phyloP scores from a whole-genome alignment of 2,329 filamentous ascomycete species.

The Scleromitrula shiraiana region DNA sequence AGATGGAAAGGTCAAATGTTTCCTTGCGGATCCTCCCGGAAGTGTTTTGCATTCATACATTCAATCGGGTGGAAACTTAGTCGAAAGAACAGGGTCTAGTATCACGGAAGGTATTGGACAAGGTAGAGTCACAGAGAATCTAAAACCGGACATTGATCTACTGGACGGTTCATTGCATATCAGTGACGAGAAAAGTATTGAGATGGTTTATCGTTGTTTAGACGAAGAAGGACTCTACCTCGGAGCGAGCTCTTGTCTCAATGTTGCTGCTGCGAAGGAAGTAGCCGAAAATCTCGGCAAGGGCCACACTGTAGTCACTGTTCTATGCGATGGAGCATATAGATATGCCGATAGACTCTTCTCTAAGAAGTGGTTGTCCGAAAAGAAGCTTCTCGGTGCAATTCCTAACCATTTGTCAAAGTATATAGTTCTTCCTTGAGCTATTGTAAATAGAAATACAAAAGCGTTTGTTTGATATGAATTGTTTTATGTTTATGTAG shows the following conservation, averaged over 20 bases:
- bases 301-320: constrained; percentile 85
- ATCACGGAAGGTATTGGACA: constrained; percentile 98
- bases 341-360: constrained; percentile 92
- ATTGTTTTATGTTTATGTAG: neutral
- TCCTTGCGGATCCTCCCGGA: constrained; percentile 88
- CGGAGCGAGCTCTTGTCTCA: constrained; percentile 86
- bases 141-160: constrained; percentile 74
- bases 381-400: constrained; percentile 73
- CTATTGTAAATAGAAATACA: constrained; percentile 13
- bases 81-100: constrained; percentile 73
- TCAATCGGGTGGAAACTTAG: constrained; percentile 70
- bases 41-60: constrained; percentile 92
- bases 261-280: constrained; percentile 92
- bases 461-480: constrained; percentile 2
- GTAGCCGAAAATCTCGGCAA: constrained; percentile 83
- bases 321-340: constrained; percentile 95
- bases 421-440: constrained; percentile 83
- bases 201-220: constrained; percentile 94
- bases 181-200: constrained; percentile 86
- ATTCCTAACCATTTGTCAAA: constrained; percentile 81
- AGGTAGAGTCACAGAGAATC: constrained; percentile 91
- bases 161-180: constrained; percentile 81
- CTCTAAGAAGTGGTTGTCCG: constrained; percentile 79
- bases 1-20: constrained; percentile 71
- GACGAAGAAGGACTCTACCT: constrained; percentile 95